Evolutionary conservation across 23 red algal species (phyloP).

Genomic region (Chondrus crispus): DNA sequence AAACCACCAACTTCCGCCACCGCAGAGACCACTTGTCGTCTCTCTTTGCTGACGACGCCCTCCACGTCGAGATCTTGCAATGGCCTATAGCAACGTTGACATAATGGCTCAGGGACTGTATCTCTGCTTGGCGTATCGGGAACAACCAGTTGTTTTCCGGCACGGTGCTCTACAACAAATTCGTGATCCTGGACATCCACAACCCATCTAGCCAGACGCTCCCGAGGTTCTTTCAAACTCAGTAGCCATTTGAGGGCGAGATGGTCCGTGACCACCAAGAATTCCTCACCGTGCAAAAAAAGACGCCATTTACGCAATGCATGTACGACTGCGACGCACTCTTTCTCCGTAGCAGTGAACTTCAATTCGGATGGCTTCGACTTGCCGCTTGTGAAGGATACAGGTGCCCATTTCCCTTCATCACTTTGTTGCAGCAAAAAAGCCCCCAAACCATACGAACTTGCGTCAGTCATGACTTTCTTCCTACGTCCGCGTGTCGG

Average conservation of each 20-base stretch:
- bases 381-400: background rate
- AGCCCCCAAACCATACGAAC: background rate
- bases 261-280: background rate
- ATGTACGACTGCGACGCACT: background rate
- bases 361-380: background rate
- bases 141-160: background rate
- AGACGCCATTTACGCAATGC: background rate
- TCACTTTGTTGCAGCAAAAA: background rate
- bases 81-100: background rate
- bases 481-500: background rate
- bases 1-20: no score
- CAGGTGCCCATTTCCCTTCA: background rate
- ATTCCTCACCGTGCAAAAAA: background rate
- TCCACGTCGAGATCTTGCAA: no score
- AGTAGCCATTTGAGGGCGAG: background rate
- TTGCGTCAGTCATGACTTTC: constrained; percentile 1
- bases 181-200: background rate
- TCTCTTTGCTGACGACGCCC: no score
- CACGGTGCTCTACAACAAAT: background rate
- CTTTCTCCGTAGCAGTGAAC: background rate
- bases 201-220: background rate
- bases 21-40: no score
- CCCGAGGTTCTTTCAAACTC: background rate
- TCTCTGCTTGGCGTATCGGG: background rate
- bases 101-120: background rate